These are phyloP conservation scores for Triticum timopheevii DNA, from an alignment of 176 grass and related monocot species.

Conservation along the genomic window DNA sequence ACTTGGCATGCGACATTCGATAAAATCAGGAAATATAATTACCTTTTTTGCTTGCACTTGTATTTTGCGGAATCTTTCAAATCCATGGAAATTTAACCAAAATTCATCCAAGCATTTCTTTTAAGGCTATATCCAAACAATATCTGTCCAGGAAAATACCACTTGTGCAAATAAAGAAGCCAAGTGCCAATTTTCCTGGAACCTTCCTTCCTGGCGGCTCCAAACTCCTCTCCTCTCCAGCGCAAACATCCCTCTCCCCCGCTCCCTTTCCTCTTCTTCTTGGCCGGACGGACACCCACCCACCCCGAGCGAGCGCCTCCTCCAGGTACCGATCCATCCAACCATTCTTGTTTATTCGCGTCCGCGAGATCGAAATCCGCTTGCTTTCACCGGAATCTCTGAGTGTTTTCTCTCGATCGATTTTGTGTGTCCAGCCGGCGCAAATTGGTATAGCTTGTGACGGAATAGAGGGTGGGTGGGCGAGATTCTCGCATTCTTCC, in stretches of 20 bases:
- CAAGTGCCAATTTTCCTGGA: background rate
- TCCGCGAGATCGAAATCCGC: background rate
- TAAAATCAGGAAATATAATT: no score
- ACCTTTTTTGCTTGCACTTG: no score
- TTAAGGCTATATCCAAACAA: background rate
- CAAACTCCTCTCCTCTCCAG: no score
- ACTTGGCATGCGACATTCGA: no score
- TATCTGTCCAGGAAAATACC: background rate
- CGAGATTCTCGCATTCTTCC: background rate
- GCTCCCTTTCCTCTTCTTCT: background rate
- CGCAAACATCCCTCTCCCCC: background rate
- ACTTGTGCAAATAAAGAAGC: background rate
- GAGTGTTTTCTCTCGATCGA: background rate
- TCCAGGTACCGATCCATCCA: conserved; percentile 18
- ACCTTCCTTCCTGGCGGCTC: background rate
- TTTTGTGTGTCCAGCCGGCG: background rate
- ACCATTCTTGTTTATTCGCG: background rate
- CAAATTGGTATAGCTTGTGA: background rate
- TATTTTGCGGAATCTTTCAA: background rate
- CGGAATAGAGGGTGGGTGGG: background rate
- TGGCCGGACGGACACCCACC: background rate
- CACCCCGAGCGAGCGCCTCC: background rate
- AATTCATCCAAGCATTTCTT: background rate
- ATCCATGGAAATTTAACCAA: background rate
- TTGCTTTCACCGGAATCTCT: background rate